Base-by-base conservation (phyloP, 2,329 filamentous ascomycete species). In the Ophiocordyceps camponoti-saundersi region DNA sequence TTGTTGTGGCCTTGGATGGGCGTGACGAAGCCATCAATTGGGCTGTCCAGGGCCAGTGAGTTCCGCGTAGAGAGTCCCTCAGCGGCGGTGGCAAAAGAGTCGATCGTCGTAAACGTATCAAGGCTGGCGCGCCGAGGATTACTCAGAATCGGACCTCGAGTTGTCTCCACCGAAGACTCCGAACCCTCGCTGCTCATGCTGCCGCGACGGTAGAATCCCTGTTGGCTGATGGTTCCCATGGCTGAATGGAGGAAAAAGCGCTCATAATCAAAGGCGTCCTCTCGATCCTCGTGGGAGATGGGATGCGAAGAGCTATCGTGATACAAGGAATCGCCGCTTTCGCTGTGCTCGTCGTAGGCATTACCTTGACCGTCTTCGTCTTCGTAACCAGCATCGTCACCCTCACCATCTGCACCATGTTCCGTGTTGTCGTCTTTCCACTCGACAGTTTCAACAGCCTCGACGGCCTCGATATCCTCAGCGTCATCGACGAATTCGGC, bases 231-330 rank as follows among this genome's bases (percentile, higher is more conserved):
- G 2, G 75, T 87, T 6, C 87, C 88, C 74, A 95, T 81, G 12
- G 88, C 87, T 53, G 86, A 94, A 61, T 95, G 88, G 15, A 95
- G 71, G 61, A 95, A 95, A 65, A 95, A 95, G 59, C 94, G 82
- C 61, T 95, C 85, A 52, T 96, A 96, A 61, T 96, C 90, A 57
- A 96, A 96, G 1, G 89, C 89, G 61, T 96, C 90, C 53, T 89
- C 81, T 20, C 90, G 83, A 61, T 95, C 88, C 65, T 96, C 90
- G 57, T 96, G 90, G 0, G 87, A 86, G 6, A 83, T 65, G 10
- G 74, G 72, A 46, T 76, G 71, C 47, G 76, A 70, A 44, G 71
- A 60, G 0, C 72, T 67, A 53, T 80, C 79, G 54, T 81, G 76
- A 55, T 83, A 80, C 7, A 80, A 66, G 13, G 75, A 75, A 46